Evolutionary conservation across 2,329 filamentous ascomycete species (phyloP).

Genomic region (Pestalotiopsis sp.): DNA sequence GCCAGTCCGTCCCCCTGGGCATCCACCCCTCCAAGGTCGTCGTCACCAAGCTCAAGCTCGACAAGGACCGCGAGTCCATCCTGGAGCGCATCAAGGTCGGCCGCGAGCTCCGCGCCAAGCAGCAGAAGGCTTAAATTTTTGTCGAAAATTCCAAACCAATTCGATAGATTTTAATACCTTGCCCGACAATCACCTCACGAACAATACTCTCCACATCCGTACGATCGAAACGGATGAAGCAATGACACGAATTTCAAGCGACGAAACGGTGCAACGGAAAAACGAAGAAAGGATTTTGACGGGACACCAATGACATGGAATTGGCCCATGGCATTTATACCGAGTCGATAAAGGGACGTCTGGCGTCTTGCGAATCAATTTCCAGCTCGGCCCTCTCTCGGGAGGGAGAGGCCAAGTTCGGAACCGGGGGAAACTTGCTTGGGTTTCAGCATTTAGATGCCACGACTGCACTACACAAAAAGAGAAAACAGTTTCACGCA

Average conservation of each 20-base stretch:
- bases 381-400: not conserved
- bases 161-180: not conserved
- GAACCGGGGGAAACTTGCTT: slow-evolving; percentile 5
- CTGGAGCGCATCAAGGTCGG: slow-evolving; percentile 81
- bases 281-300: not conserved
- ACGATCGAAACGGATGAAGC: slow-evolving; percentile 10
- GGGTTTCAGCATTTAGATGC: slow-evolving; percentile 30
- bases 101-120: slow-evolving; percentile 74
- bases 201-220: not conserved
- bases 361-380: slow-evolving; percentile 9
- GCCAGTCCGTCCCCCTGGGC: slow-evolving; percentile 91
- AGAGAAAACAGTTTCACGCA: slow-evolving; percentile 46
- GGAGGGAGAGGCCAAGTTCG: not conserved
- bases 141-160: not conserved
- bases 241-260: slow-evolving; percentile 14
- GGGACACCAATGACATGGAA: slow-evolving; percentile 4
- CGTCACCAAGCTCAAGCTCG: slow-evolving; percentile 98
- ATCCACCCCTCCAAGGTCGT: slow-evolving; percentile 96
- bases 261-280: slow-evolving; percentile 12
- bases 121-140: slow-evolving; percentile 57
- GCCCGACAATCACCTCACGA: not conserved
- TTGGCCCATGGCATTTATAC: slow-evolving; percentile 9
- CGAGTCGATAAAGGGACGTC: slow-evolving; percentile 7
- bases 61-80: slow-evolving; percentile 91
- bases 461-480: slow-evolving; percentile 29